Evolutionary conservation across 768 basidiomycete species (phyloP).

Genomic region (Leccinum truebloodii): DNA sequence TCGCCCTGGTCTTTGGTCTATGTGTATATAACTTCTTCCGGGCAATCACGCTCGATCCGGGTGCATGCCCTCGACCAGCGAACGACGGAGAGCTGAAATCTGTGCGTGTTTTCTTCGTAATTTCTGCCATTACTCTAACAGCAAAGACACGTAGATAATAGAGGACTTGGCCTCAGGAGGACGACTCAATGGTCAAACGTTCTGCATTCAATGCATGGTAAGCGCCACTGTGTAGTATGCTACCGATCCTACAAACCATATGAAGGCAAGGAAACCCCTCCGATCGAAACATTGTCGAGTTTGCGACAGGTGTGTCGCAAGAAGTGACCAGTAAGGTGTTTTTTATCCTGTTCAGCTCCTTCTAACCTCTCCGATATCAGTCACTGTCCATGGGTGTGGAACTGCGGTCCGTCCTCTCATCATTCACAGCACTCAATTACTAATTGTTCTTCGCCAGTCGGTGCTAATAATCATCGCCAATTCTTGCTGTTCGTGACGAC

Average conservation of each 20-base stretch:
- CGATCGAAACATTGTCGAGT: slow-evolving; percentile 94
- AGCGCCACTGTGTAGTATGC: slow-evolving; percentile 18
- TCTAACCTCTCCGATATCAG: slow-evolving; percentile 40
- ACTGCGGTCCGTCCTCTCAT: slow-evolving; percentile 68
- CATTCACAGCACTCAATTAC: background rate
- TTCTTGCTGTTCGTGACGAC: slow-evolving; percentile 91
- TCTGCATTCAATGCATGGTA: slow-evolving; percentile 95
- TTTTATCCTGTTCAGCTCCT: background rate
- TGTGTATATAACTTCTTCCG: slow-evolving; percentile 93
- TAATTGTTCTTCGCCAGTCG: slow-evolving; percentile 52
- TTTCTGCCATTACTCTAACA: background rate
- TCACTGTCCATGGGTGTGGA: slow-evolving; percentile 99
- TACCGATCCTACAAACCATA: background rate
- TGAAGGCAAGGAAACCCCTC: slow-evolving; percentile 81
- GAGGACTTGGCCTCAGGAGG: slow-evolving; percentile 90
- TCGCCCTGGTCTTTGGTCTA: slow-evolving; percentile 65
- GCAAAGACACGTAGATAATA: slow-evolving; percentile 58
- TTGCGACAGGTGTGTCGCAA: slow-evolving; percentile 86
- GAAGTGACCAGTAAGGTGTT: slow-evolving; percentile 85
- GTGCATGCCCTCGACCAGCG: slow-evolving; percentile 76
- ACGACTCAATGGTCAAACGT: slow-evolving; percentile 91
- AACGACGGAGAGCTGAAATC: slow-evolving; percentile 87
- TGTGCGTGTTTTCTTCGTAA: slow-evolving; percentile 44
- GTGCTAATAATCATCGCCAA: slow-evolving; percentile 91
- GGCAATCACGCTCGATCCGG: slow-evolving; percentile 85